Conservation (phyloP, 768 basidiomycete genomes). For the Boletus vinaceobasis region DNA sequence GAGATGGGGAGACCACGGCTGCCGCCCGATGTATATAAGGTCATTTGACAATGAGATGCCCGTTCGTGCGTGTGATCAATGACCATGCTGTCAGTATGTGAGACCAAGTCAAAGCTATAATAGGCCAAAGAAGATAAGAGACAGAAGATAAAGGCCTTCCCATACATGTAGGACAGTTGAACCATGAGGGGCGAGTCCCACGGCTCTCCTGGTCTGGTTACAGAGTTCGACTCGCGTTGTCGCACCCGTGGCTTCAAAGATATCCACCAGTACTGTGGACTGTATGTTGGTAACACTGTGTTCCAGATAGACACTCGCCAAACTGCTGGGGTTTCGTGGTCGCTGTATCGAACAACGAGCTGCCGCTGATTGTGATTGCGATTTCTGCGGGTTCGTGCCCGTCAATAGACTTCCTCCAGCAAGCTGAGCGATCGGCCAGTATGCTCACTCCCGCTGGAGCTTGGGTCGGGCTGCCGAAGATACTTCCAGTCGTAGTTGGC, state of each 20-base stretch:
- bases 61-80: not conserved
- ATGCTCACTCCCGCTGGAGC: no score
- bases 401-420: constrained; percentile 25
- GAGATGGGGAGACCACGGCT: not conserved
- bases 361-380: constrained; percentile 10
- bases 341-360: constrained; percentile 21
- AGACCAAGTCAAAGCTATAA: not conserved
- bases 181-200: not conserved
- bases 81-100: no score
- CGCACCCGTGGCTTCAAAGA: constrained; percentile 20
- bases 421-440: constrained; percentile 13
- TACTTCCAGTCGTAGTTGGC: no score
- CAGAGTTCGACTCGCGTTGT: constrained; percentile 17
- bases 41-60: not conserved
- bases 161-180: not conserved
- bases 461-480: no score
- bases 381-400: constrained; percentile 11
- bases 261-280: constrained; percentile 7
- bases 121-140: not conserved
- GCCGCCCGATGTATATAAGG: not conserved
- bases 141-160: not conserved
- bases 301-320: constrained; percentile 13
- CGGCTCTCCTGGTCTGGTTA: not conserved
- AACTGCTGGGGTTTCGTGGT: constrained; percentile 17
- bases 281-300: constrained; percentile 9